Evolutionary conservation across 768 basidiomycete species (phyloP).

Genomic region (Albatrellus ellisii): DNA sequence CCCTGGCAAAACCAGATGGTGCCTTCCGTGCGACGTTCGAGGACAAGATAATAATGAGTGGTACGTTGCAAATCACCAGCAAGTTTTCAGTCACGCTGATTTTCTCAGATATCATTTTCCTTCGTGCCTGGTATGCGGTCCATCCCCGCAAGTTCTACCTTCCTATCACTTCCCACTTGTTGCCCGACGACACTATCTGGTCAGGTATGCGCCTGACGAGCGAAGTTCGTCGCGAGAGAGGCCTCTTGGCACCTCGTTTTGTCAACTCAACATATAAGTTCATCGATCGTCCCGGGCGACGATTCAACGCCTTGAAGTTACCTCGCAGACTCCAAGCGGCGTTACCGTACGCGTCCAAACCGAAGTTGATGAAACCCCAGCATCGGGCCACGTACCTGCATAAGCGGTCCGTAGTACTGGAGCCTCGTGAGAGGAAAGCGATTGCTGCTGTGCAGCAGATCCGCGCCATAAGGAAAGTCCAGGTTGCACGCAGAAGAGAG

Average conservation of each 20-base stretch:
- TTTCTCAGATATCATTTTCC: constrained; percentile 74
- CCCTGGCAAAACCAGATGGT: constrained; percentile 88
- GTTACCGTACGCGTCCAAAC: constrained; percentile 88
- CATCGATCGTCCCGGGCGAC: constrained; percentile 64
- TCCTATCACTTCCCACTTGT: constrained; percentile 82
- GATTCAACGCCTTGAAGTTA: constrained; percentile 85
- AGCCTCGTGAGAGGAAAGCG: constrained; percentile 91
- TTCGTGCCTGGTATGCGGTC: constrained; percentile 94
- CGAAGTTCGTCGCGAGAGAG: constrained; percentile 78
- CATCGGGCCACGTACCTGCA: constrained; percentile 74
- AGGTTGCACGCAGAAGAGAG: constrained; percentile 61
- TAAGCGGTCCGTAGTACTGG: constrained; percentile 89
- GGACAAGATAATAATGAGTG: constrained; percentile 93
- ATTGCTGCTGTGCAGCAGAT: constrained; percentile 89
- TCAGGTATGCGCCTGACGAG: constrained; percentile 93
- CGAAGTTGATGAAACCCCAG: constrained; percentile 70
- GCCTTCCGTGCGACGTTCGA: constrained; percentile 96
- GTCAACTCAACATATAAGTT: constrained; percentile 83
- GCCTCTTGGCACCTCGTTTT: constrained; percentile 65
- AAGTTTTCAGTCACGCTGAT: constrained; percentile 1
- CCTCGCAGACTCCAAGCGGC: constrained; percentile 84
- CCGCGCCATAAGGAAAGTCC: constrained; percentile 81
- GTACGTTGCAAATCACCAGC: constrained; percentile 32
- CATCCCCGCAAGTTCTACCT: constrained; percentile 95
- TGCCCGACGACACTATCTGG: constrained; percentile 78